Evolutionary conservation across 2,329 filamentous ascomycete species (phyloP).

Genomic region (Fusarium sp.): DNA sequence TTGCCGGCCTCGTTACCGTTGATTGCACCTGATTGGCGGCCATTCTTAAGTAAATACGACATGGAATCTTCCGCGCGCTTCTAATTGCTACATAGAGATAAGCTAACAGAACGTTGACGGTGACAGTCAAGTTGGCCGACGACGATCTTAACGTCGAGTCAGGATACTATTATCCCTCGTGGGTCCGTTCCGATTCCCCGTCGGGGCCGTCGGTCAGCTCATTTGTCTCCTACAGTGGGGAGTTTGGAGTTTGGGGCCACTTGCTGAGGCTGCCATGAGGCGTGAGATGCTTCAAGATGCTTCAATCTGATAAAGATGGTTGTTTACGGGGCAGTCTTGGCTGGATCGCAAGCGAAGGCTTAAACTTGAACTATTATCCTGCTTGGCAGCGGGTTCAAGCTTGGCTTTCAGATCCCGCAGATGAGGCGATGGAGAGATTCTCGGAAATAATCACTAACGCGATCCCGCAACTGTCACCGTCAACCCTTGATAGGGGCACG

Average conservation of each 20-base stretch:
- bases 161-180: neutral
- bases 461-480: conserved; percentile 17
- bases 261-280: neutral
- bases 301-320: neutral
- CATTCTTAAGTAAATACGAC: neutral
- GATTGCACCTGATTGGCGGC: neutral
- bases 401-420: neutral
- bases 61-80: neutral
- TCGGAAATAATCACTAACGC: neutral
- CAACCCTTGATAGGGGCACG: conserved; percentile 27
- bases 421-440: neutral
- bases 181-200: neutral
- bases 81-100: neutral
- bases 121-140: neutral
- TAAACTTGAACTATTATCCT: neutral
- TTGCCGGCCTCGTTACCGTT: neutral
- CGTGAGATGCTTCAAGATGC: neutral
- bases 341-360: neutral
- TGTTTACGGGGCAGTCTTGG: neutral
- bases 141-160: neutral
- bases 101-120: neutral
- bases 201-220: neutral
- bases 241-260: neutral
- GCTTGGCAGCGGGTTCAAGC: neutral
- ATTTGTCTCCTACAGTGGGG: neutral